Conservation (phyloP, 345 rosid genomes). For the Acer yangbiense region DNA sequence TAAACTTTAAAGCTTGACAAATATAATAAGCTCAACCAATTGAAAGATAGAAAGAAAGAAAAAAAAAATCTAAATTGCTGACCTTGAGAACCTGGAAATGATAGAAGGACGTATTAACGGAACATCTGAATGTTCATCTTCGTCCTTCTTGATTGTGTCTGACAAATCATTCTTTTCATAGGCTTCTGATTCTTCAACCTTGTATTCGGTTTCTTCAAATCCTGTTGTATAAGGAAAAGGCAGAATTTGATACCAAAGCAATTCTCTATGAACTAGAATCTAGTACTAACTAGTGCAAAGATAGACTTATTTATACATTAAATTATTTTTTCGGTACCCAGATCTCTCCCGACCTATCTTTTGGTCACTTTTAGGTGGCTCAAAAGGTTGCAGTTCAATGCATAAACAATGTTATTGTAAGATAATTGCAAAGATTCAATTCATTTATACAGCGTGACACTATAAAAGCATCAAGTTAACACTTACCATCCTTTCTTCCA, state of each 20-base stretch:
- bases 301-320: neutral
- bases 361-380: no score
- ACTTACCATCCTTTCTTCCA: conserved; percentile 53
- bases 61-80: neutral
- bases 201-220: conserved; percentile 31
- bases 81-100: conserved; percentile 32
- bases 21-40: neutral
- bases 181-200: conserved; percentile 28
- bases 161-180: conserved; percentile 24
- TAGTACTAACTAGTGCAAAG: neutral
- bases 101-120: conserved; percentile 17
- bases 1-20: conserved; percentile 20
- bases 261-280: conserved; percentile 10
- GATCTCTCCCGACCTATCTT: no score
- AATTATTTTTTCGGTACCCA: neutral
- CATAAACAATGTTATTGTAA: neutral
- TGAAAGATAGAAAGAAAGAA: neutral
- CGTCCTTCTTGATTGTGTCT: conserved; percentile 17
- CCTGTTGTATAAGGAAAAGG: conserved; percentile 16
- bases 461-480: conserved; percentile 2
- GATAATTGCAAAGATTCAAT: neutral
- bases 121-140: conserved; percentile 35
- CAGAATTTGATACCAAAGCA: neutral
- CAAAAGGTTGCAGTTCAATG: neutral
- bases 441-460: neutral